A percentile compares a stretch with the other conserved stretches of the same genome.
Evolutionary conservation across 495 filamentous ascomycete genomes (phyloP).

Genomic region (Glarea lozoyensis): DNA sequence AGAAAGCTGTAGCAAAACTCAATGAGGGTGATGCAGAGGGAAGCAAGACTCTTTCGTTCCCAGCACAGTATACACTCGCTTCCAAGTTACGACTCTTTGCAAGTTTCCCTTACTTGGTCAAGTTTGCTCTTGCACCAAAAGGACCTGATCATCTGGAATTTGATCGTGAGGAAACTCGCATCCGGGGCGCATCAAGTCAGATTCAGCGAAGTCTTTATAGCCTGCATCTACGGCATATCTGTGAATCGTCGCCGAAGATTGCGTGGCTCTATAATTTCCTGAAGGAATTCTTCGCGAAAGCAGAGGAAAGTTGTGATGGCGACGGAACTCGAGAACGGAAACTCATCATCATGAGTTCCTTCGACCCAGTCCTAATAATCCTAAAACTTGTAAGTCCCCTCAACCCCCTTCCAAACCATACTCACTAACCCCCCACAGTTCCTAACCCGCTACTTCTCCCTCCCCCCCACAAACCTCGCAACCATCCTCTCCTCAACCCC

Average conservation of each 20-base stretch:
- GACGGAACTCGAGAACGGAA: constrained; percentile 2
- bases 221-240: neutral
- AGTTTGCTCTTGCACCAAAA: neutral
- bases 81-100: neutral
- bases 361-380: constrained; percentile 5
- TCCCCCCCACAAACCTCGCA: no score
- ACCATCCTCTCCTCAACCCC: no score
- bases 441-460: no score
- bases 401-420: neutral
- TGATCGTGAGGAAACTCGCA: neutral
- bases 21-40: neutral
- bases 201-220: neutral
- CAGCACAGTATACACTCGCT: no score
- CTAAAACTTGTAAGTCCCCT: constrained; percentile 6
- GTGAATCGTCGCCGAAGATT: constrained; percentile 4
- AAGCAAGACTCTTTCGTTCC: neutral
- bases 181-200: neutral
- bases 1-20: neutral
- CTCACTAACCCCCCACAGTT: no score
- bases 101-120: neutral
- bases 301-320: neutral
- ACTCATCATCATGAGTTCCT: constrained; percentile 6
- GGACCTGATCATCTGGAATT: constrained; percentile 1
- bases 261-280: constrained; percentile 8
- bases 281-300: neutral